A percentile compares a stretch with the other conserved stretches of the same genome.
Conservation (phyloP, 1,284 basidiomycete species). For the Boletus sp. region DNA sequence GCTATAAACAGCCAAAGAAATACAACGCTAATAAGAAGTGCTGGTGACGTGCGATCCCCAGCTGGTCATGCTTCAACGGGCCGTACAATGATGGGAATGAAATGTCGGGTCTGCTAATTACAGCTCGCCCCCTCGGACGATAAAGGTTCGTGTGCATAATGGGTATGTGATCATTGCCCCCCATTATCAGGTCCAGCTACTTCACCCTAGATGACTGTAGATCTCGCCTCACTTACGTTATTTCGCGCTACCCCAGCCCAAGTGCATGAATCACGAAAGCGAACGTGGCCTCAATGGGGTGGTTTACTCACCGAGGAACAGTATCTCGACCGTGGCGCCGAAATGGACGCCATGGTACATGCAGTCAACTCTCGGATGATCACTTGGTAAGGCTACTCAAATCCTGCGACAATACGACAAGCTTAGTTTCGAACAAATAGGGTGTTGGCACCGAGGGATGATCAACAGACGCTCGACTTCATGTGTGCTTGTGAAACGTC, state of each 20-base stretch:
- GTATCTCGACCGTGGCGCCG: conserved; percentile 34
- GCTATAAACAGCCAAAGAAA: too few relatives aligned
- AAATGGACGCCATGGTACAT: conserved; percentile 37
- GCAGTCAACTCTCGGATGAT: conserved; percentile 34
- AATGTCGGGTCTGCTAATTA: background rate
- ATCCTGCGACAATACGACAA: background rate
- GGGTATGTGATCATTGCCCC: background rate
- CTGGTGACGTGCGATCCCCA: background rate
- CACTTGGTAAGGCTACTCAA: conserved; percentile 34
- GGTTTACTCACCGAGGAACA: conserved; percentile 34
- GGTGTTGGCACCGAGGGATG: conserved; percentile 41
- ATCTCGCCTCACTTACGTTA: conserved; percentile 20
- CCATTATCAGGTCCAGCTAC: background rate
- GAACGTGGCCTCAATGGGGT: conserved; percentile 36
- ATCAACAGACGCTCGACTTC: conserved; percentile 40
- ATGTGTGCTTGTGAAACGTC: conserved; percentile 47
- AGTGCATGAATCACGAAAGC: conserved; percentile 31
- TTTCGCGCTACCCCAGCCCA: conserved; percentile 24
- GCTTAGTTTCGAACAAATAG: conserved; percentile 22
- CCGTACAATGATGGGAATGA: background rate
- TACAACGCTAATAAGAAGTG: too few relatives aligned
- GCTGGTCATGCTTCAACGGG: background rate
- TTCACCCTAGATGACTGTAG: conserved; percentile 8
- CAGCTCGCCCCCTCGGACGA: background rate
- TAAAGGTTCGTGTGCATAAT: background rate